These are phyloP conservation scores for Chara braunii DNA, from an alignment of 139 green algal genomes.

Conservation along the genomic window DNA sequence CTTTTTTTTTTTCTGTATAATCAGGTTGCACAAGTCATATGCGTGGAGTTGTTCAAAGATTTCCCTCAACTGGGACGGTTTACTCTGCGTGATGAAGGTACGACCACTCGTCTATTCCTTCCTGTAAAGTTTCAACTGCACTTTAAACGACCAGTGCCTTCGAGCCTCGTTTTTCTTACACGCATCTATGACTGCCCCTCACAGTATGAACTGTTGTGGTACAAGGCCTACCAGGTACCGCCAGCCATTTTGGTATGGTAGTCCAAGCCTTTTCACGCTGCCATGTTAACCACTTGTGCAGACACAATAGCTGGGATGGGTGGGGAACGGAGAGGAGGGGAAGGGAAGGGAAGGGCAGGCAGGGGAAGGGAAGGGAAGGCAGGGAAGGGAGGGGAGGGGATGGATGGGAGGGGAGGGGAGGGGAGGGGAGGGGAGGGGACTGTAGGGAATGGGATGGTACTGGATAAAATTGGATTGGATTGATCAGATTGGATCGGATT, in stretches of 20 bases:
- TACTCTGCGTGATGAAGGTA: slow-evolving; percentile 52
- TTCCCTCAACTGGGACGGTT: slow-evolving; percentile 52
- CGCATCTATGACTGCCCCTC: background rate
- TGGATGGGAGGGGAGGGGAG: too few relatives aligned
- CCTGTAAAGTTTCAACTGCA: slow-evolving; percentile 4
- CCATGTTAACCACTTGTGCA: too few relatives aligned
- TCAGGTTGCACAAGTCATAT: slow-evolving; percentile 37
- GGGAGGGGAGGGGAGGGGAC: background rate
- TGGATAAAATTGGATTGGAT: background rate
- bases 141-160: slow-evolving; percentile 8
- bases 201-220: background rate
- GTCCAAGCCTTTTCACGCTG: background rate
- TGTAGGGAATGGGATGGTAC: background rate
- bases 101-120: background rate
- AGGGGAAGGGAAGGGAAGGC: too few relatives aligned
- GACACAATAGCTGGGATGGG: too few relatives aligned
- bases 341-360: too few relatives aligned
- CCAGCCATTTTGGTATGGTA: background rate
- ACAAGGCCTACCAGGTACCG: slow-evolving; percentile 1
- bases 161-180: background rate
- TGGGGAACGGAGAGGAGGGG: too few relatives aligned
- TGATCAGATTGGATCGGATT: too few relatives aligned
- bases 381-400: too few relatives aligned
- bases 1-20: too few relatives aligned
- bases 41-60: slow-evolving; percentile 47